These are phyloP conservation scores for Populus simonii DNA, from an alignment of 345 rosid genomes.

Conservation along the genomic window DNA sequence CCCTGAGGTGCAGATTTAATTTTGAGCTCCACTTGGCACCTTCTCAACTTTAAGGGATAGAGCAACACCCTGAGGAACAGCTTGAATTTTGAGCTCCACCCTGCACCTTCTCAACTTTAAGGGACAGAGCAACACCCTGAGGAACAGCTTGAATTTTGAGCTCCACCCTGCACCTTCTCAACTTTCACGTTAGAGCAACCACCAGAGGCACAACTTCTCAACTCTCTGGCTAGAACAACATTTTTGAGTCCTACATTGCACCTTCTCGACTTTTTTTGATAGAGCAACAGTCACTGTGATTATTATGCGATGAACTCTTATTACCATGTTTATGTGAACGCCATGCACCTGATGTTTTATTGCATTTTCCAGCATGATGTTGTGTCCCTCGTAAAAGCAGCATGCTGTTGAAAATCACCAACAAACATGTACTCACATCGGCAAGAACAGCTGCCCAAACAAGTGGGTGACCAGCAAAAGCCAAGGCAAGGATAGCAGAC, in stretches of 20 bases:
- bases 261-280: background rate
- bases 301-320: constrained; percentile 1
- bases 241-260: background rate
- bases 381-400: constrained; percentile 35
- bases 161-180: too few relatives aligned
- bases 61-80: too few relatives aligned
- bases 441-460: constrained; percentile 91
- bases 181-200: background rate
- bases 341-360: constrained; percentile 7
- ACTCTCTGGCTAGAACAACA: background rate
- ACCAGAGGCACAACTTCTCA: background rate
- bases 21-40: too few relatives aligned
- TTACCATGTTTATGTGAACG: constrained; percentile 3
- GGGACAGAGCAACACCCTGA: too few relatives aligned
- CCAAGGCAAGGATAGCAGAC: constrained; percentile 62
- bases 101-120: too few relatives aligned
- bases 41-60: too few relatives aligned
- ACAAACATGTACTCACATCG: constrained; percentile 79
- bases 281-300: background rate
- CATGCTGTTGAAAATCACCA: constrained; percentile 91
- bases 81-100: too few relatives aligned
- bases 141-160: too few relatives aligned
- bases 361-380: constrained; percentile 25
- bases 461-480: constrained; percentile 74
- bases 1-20: too few relatives aligned